Base-by-base conservation (phyloP, 1,139 yeast genomes). In the Yamadazyma diospyri region DNA sequence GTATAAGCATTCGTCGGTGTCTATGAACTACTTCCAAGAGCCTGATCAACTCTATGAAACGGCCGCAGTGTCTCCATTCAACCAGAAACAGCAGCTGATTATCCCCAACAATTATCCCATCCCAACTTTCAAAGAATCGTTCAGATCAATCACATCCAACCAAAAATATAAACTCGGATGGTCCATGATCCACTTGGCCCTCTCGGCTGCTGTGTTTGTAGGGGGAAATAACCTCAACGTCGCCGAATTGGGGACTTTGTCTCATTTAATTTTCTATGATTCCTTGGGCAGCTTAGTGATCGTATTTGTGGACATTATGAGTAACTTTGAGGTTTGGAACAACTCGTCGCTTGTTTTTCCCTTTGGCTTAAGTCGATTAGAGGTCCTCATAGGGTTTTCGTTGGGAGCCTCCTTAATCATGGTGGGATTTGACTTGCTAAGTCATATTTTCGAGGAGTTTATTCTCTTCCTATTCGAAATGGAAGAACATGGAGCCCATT, bases 1-100 rank as follows among this genome's bases (percentile, higher is more conserved):
- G 47, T 92, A 92, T 53, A 92, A 92, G 55, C 97, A 92, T 50
- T 87, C 97, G 5, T 87, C 97, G n/a, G 95, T 92, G 5, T 85
- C 95, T 3, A 84, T 92, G 92, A 92, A 92, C 55, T 74, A 89
- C 53, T 92, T 92, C 56, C 96, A 86, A 53, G 97, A 89, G 51
- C 96, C 97, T 1, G 81, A 88, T 6, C 80, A 20, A 4, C 30
- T 17, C 23, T 10, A 21, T 13, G 15, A 16, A 11, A 10, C 27
- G 3, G 48, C 57, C 0, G 10, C 23, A 3, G 12, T 25, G 15
- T 29, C 39, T 13, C 50, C 58, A 0, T 51, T 48, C 10, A 34
- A 45, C 9, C 46, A 47, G 16, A 66, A 79, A 27, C 80, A 83
- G 9, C 80, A 88, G 2, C 61, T 77, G 32, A 76, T 81, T 32